Base-by-base conservation (phyloP, 2,329 filamentous ascomycete species). In the Sphaerulina vaccinii region DNA sequence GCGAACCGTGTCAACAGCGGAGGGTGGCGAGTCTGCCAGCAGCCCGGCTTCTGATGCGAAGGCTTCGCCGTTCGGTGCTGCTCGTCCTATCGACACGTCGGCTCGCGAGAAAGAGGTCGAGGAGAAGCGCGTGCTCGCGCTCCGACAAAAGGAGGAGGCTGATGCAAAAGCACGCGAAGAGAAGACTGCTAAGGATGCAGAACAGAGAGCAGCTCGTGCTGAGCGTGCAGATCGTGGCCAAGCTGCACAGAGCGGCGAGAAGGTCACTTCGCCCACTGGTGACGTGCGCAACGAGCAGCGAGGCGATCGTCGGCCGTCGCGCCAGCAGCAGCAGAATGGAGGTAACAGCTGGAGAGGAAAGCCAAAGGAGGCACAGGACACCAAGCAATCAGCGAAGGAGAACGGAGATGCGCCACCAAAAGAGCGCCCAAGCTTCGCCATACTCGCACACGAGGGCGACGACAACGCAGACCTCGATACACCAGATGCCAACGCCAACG, bases 41-140 rank as follows among this genome's bases (percentile, higher is more conserved):
- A 53, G 60, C 36, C 52, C 65, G 13, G 55, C 62, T 15, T 68
- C 74, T 23, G 87, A 93, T 65, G 77, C 88, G 36, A 97, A 96
- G 77, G 81, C 90, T 21, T 97, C 87, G 71, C 90, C 90, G 35
- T 99, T 99, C 69, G 93, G 93, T 65, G 91, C 88, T 55, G 93
- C 93, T 51, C 85, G 87, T 57, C 93, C 93, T 49, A 96, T 97
- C 63, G 91, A 99, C 73, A 97, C 92, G 40, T 88, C 89, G 39
- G 82, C 90, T 11, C 85, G 88, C 60, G 92, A 97, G 75, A 86
- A 85, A 64, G 86, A 95, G 70, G 84, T 99, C 52, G 92, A 95
- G 65, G 90, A 96, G 75, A 95, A 90, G 79, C 82, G 87, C 60
- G 78, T 87, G 65, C 78, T 88, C 52, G 80, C 82, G 5, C 58